Evolutionary conservation across 495 filamentous ascomycete species (phyloP), one percentile per base, ranked within the genome.

Genomic region (Cetradonia linearis): DNA sequence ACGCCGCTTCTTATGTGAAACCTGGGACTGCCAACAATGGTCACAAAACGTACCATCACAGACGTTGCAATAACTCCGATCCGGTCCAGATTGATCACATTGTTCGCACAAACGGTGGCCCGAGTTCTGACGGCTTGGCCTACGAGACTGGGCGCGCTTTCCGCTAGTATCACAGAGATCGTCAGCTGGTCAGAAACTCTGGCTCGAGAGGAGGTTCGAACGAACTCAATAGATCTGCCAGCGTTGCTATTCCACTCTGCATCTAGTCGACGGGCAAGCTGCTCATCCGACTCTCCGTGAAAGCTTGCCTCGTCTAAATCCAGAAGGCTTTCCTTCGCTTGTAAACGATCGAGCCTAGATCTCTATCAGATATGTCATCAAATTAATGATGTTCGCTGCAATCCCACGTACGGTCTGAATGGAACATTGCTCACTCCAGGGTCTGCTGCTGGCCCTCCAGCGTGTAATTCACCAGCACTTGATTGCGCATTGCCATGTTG

Each of bases 31-130:
- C 62, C 59, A 64, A 20, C 59, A 64, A 1, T 7, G 1, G 30
- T 56, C n/a, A n/a, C n/a, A n/a, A n/a, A n/a, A n/a, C n/a, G n/a
- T n/a, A n/a, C n/a, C n/a, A n/a, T n/a, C n/a, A n/a, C n/a, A n/a
- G n/a, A n/a, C n/a, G 3, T 57, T 58, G 36, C 54, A 64, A 36
- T 60, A 62, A 2, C 56, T 14, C 5, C 52, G 40, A 36, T 37
- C 9, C 3, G 40, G 25, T 13, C 52, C 52, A 38, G 14, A 13
- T 30, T 37, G 18, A 7, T 56, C 42, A 16, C 53, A 61, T 14
- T 25, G 1, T 11, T 55, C 50, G 30, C 57, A 63, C n/a, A 55
- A n/a, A 13, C 56, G 53, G 6, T 61, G 18, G 10, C 38, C 42
- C n/a, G 59, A 56, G 6, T 48, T 28, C 30, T 58, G 55, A 31